These are phyloP conservation scores for Rubia tinctorum DNA, from an alignment of 305 asterid species.

Conservation along the genomic window DNA sequence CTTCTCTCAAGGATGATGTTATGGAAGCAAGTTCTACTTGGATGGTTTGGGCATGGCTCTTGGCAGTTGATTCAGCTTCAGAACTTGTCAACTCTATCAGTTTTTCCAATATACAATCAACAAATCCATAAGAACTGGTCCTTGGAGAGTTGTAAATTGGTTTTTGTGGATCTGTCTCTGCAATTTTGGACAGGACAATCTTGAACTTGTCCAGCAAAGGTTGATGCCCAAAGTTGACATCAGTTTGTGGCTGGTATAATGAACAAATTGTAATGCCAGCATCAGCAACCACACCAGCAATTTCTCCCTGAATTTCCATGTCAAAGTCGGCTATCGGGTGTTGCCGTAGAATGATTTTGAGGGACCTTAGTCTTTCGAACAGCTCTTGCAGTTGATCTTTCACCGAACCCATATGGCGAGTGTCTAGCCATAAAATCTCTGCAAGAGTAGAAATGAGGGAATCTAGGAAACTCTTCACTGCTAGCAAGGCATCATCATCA, in stretches of 20 bases:
- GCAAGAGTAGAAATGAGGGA: not conserved
- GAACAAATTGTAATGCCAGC: not conserved
- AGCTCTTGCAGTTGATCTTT: not conserved
- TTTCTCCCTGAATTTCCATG: not conserved
- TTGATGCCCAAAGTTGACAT: not conserved
- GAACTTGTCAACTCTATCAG: not conserved
- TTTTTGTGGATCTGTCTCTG: not conserved
- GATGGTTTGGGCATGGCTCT: not conserved
- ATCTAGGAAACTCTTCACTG: not conserved
- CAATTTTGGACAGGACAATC: not conserved
- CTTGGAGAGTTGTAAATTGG: not conserved
- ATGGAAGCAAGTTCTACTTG: too few species aligned
- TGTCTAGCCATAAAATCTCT: not conserved
- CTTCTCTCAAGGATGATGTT: too few species aligned
- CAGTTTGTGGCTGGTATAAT: not conserved
- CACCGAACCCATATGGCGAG: not conserved
- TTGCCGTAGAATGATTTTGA: not conserved
- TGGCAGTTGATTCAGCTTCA: not conserved
- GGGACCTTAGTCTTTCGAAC: not conserved
- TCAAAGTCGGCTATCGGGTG: not conserved
- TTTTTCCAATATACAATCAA: not conserved
- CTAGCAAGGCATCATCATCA: not conserved
- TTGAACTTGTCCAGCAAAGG: not conserved
- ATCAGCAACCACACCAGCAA: not conserved
- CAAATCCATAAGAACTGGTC: not conserved